Evolutionary conservation across 257 asterid genomes (phyloP).

Genomic region (Buddleja alternifolia): DNA sequence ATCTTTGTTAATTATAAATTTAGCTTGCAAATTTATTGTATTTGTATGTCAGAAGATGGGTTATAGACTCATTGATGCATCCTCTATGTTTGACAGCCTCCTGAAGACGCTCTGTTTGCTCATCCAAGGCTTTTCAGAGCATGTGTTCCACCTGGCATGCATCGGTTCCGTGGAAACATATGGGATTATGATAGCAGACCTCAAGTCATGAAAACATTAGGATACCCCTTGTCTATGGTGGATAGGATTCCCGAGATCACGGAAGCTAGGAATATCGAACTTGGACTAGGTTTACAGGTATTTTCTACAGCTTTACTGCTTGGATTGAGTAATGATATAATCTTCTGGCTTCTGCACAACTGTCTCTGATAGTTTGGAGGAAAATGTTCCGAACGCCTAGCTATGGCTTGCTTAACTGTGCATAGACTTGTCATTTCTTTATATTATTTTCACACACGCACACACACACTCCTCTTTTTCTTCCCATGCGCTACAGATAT

Average conservation of each 20-base stretch:
- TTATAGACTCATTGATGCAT: constrained; percentile 17
- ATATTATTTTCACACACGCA: not conserved
- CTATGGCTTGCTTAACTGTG: not conserved
- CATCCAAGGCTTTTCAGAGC: constrained; percentile 98
- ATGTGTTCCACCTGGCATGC: constrained; percentile 99
- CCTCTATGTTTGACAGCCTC: constrained; percentile 51
- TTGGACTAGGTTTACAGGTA: constrained; percentile 98
- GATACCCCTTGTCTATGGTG: constrained; percentile 71
- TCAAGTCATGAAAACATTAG: constrained; percentile 77
- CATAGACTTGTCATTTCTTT: not conserved
- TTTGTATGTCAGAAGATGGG: constrained; percentile 2
- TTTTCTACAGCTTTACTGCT: constrained; percentile 12
- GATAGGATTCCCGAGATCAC: constrained; percentile 91
- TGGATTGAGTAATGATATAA: not conserved
- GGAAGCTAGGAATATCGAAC: constrained; percentile 93
- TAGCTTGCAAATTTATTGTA: not conserved
- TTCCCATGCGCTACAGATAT: too few species aligned
- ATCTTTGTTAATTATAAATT: constrained; percentile 1
- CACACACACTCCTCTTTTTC: not conserved
- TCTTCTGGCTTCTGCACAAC: not conserved
- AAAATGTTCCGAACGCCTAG: not conserved
- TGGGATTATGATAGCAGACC: constrained; percentile 94
- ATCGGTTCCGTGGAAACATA: constrained; percentile 92
- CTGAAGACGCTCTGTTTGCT: constrained; percentile 92
- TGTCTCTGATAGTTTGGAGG: constrained; percentile 13